Evolutionary conservation across 331 rosid species (phyloP), one percentile per base, ranked within the genome.

Genomic region (Cydonia oblonga): DNA sequence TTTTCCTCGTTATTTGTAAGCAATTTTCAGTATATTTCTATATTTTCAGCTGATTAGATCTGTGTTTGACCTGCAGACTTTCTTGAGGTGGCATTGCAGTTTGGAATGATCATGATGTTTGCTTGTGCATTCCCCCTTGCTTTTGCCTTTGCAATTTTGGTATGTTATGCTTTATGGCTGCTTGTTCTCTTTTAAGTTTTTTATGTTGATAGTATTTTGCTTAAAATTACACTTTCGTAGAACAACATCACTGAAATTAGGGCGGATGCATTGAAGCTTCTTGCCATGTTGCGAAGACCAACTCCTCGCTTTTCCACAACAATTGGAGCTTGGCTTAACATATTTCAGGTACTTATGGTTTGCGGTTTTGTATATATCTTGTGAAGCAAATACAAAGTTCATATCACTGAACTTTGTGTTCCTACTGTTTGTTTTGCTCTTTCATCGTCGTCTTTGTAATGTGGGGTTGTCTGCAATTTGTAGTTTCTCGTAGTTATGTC

Each of bases 91-190:
- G 90, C 99, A 57, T 80, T 95, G 87, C 99, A 95, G 85, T 95
- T 91, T 78, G 99, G 97, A 75, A 90, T 89, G 90, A 88, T 91
- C 84, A 83, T 86, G 93, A 95, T 95, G 99, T 95, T 95, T 86
- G 97, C 99, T 64, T 89, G 96, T 12, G 99, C 99, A 52, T 88
- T 95, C 73, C 99, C 99, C 52, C 96, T 90, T 13, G 90, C 96
- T 49, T 95, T 95, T 87, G 87, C 87, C 70, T 91, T 95, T 25
- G 91, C 99, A 38, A 82, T 86, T 54, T 65, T 91, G 96, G 99
- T 95, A 91, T 46, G n/a, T 30, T 59, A 61, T 80, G 67, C 79
- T 46, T 76, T 69, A 13, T 24, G 44, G 35, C n/a, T n/a, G n/a
- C n/a, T 51, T 23, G 5, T 59, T 67, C 4, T 53, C 20, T 7